Base-by-base conservation (phyloP, 306 rosid species). In the Comarum palustre region DNA sequence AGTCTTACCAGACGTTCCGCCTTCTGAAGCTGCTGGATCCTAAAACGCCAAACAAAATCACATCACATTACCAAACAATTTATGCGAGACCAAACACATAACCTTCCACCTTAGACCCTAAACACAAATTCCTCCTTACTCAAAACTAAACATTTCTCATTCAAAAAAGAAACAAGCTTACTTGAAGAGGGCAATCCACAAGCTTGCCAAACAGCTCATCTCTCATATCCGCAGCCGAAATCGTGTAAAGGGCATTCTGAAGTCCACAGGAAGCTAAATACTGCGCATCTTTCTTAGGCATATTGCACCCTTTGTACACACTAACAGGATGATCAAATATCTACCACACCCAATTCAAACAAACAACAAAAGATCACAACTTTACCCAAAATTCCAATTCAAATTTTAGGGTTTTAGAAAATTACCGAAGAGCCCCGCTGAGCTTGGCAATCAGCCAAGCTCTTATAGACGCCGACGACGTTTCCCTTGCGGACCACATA, bases 401-500 rank as follows among this genome's bases (percentile, higher is more conserved):
- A 20, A 7, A n/a, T n/a, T 20, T 51, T 52, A n/a, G 13, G 29
- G 59, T 9, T 52, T 52, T n/a, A 77, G n/a, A 0, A 24, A 22
- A 41, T 71, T 86, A 89, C 98, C 71, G 97, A 90, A 31, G 96
- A 80, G 71, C 94, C 96, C 73, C 85, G 89, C 82, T 91, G 96
- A 72, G 97, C 86, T 65, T 91, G 98, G 38, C 89, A 91, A 31
- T 93, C 96, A 54, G 43, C 38, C 66, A 87, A 86, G 76, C 60
- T 87, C 4, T 45, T 87, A 54, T 91, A 93, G 41, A 93, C 75
- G 9, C 98, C 98, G 39, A 93, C 80, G 43, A 89, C 51, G 58
- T 91, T 97, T 57, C 97, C 98, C 69, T 91, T 93, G 10, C 98
- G 85, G 25, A 93, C 96, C 0, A 91, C 96, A 24, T 76, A 94